Percentiles rank a stretch among this genome's conserved stretches.
Conservation (phyloP, 345 rosid genomes). For the Gossypium stocksii region DNA sequence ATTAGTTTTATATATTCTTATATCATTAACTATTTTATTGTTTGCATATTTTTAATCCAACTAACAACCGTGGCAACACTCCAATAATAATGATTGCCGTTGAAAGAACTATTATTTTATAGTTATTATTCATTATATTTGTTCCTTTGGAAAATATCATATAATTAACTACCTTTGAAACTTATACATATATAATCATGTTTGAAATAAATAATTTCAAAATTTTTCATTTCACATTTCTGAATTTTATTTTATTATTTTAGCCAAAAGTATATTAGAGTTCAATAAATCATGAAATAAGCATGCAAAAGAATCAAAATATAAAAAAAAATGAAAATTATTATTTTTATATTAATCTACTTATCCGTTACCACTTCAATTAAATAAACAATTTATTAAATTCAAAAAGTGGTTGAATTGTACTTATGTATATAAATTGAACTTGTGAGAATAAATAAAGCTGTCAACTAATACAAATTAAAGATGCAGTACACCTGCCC, state of each 20-base stretch:
- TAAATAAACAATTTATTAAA: background rate
- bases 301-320: background rate
- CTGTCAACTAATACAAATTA: background rate
- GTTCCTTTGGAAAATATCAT: background rate
- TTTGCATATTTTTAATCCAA: too few relatives aligned
- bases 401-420: background rate
- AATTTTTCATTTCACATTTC: background rate
- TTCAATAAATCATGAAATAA: too few relatives aligned
- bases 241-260: background rate
- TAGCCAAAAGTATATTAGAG: too few relatives aligned
- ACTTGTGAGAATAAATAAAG: background rate
- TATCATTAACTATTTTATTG: too few relatives aligned
- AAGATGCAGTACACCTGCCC: background rate
- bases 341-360: background rate
- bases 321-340: background rate
- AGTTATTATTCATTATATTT: background rate
- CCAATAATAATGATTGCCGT: background rate
- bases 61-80: background rate
- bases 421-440: background rate
- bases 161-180: background rate
- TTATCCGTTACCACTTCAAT: background rate
- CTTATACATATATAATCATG: background rate
- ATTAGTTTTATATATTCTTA: too few relatives aligned
- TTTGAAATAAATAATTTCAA: background rate
- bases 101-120: background rate